Evolutionary conservation across 208 protist genomes (phyloP).

Genomic region (Zelonia costaricensis): DNA sequence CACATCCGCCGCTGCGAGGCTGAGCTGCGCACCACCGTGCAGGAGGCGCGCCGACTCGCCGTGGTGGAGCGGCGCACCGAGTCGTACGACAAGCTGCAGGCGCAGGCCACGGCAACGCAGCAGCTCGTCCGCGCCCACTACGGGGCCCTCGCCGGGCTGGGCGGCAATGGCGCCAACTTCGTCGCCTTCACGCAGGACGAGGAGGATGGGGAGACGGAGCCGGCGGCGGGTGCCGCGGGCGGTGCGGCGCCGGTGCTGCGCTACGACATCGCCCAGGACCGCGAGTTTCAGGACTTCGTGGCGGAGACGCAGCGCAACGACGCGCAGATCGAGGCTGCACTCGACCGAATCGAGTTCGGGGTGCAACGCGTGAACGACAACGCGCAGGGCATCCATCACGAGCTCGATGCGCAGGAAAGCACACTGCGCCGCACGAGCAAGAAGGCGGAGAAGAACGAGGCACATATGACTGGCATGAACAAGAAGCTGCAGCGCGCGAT

Average conservation of each 20-base stretch:
- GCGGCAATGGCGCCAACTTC: conserved; percentile 1
- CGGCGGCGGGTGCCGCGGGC: neutral
- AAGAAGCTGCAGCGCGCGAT: conserved; percentile 42
- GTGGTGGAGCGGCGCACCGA: conserved; percentile 32
- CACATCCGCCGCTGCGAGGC: conserved; percentile 36
- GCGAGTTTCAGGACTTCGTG: conserved; percentile 58
- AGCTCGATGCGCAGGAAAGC: conserved; percentile 46
- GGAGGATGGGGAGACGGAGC: conserved; percentile 27
- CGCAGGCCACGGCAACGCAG: conserved; percentile 37
- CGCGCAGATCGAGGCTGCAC: conserved; percentile 43
- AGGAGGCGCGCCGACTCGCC: conserved; percentile 39
- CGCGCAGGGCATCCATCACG: conserved; percentile 46
- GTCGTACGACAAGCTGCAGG: conserved; percentile 38
- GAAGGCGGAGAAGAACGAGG: conserved; percentile 44
- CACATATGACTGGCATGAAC: conserved; percentile 42
- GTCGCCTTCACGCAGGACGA: conserved; percentile 18
- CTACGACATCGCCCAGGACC: conserved; percentile 49
- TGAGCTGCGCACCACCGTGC: conserved; percentile 32
- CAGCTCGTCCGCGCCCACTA: conserved; percentile 44
- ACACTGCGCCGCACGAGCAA: conserved; percentile 37
- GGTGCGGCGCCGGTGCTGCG: neutral
- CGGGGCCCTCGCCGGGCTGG: conserved; percentile 8
- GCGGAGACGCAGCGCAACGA: conserved; percentile 45
- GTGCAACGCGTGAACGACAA: conserved; percentile 53
- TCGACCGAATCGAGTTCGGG: conserved; percentile 59